A percentile compares a stretch with the other conserved stretches of the same genome.
These are phyloP conservation scores for Vachellia pachyceras DNA, from an alignment of 306 rosid genomes.

Conservation along the genomic window DNA sequence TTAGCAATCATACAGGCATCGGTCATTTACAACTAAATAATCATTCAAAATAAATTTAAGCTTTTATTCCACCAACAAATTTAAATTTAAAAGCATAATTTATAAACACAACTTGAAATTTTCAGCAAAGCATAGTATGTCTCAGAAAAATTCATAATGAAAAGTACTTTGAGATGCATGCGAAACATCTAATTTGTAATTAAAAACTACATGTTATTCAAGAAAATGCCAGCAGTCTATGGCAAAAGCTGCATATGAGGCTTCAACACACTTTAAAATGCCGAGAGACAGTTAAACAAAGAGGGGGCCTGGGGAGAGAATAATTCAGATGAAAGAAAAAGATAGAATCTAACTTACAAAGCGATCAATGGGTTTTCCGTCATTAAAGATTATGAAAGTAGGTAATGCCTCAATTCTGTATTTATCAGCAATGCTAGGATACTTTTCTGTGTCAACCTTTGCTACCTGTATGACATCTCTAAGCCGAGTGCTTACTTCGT, in stretches of 20 bases:
- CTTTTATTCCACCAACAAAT: background rate
- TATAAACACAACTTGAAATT: constrained; percentile 7
- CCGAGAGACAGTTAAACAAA: constrained; percentile 8
- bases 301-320: background rate
- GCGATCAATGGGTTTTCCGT: constrained; percentile 77
- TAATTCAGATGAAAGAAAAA: constrained; percentile 5
- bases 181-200: constrained; percentile 16
- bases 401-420: constrained; percentile 90
- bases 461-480: constrained; percentile 71
- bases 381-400: constrained; percentile 88
- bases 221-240: background rate
- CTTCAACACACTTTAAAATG: constrained; percentile 20
- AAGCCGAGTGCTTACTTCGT: constrained; percentile 73
- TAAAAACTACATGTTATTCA: constrained; percentile 22
- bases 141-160: background rate
- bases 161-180: background rate
- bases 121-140: constrained; percentile 21
- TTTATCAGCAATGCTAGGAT: constrained; percentile 77
- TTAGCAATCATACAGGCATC: background rate
- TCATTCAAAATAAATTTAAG: background rate
- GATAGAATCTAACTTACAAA: constrained; percentile 64
- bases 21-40: background rate
- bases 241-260: constrained; percentile 27
- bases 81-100: constrained; percentile 17
- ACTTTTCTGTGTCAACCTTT: constrained; percentile 95